These are phyloP conservation scores for Priceomyces castillae DNA, from an alignment of 805 yeast genomes.

Conservation along the genomic window DNA sequence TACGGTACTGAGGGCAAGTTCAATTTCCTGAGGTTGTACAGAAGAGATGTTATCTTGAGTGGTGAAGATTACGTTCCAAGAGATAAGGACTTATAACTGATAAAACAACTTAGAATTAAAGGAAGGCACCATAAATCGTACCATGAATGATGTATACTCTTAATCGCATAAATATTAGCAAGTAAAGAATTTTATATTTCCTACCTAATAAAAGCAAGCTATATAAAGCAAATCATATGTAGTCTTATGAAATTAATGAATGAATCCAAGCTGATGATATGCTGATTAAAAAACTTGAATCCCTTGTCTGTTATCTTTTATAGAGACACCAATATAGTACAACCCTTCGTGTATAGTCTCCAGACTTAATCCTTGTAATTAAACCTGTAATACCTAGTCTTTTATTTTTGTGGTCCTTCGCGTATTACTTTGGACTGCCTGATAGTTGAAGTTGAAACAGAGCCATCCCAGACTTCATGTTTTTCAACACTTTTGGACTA, in stretches of 20 bases:
- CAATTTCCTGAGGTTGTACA: slow-evolving; percentile 30
- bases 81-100: slow-evolving; percentile 38
- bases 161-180: background rate
- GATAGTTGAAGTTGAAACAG: slow-evolving; percentile 22
- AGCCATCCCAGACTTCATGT: slow-evolving; percentile 29
- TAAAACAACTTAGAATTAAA: background rate
- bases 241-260: slow-evolving; percentile 1
- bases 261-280: background rate
- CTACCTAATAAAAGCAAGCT: background rate
- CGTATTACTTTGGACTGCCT: slow-evolving; percentile 5
- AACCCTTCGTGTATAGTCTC: background rate
- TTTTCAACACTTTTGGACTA: slow-evolving; percentile 15
- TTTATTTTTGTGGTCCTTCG: slow-evolving; percentile 1
- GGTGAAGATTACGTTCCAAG: slow-evolving; percentile 42
- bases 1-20: slow-evolving; percentile 39
- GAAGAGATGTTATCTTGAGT: slow-evolving; percentile 33
- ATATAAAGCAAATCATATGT: background rate
- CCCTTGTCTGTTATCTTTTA: background rate
- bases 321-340: background rate
- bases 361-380: no score
- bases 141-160: background rate
- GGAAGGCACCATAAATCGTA: background rate
- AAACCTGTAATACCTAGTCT: no score
- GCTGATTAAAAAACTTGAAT: background rate
- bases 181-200: background rate